Base-by-base conservation (phyloP, 2,329 filamentous ascomycete species). In the Aspergillus pseudoglaucus region DNA sequence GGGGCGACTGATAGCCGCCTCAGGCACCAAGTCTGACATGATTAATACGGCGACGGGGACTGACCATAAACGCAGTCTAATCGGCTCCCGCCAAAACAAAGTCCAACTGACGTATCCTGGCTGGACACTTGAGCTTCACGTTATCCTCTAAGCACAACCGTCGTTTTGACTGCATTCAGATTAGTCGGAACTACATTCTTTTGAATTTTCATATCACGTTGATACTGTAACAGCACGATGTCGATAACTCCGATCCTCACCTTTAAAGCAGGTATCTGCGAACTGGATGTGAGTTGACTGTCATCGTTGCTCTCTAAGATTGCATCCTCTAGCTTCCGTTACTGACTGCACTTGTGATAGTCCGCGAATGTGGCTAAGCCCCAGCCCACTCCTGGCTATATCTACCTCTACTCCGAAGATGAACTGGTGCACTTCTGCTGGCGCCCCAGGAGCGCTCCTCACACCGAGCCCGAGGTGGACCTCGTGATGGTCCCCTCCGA, bases 391-490 rank as follows among this genome's bases (percentile, higher is more conserved):
- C 83, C 83, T 4, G 91, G 91, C 59, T 96, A 94, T 70, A 81
- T 97, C 65, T 97, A 94, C 68, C 83, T 97, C 47, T 95, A 93
- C 71, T 80, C 80, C 45, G 90, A 95, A 77, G 91, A 96, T 84
- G 91, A 96, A 45, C 81, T 98, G 51, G 79, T 95, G 52, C 90
- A 96, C 75, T 95, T 98, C 74, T 96, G 90, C 80, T 98, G 94
- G 94, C 86, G 90, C 56, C 84, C 88, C 61, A 85, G 93, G 57
- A 79, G 77, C 57, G 80, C 82, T 49, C 75, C 84, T 18, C 71
- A 88, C 56, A 81, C 86, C 53, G 74, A 87, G 50, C 85, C 90
- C 49, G 86, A 93, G 51, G 74, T 95, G 53, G 90, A 98, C 66
- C 80, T 98, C 33, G 82, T 96, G 60, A 96, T 96, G 88, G 84